Conservation (phyloP, 441 rosid species). For the Francoa sonchifolia region DNA sequence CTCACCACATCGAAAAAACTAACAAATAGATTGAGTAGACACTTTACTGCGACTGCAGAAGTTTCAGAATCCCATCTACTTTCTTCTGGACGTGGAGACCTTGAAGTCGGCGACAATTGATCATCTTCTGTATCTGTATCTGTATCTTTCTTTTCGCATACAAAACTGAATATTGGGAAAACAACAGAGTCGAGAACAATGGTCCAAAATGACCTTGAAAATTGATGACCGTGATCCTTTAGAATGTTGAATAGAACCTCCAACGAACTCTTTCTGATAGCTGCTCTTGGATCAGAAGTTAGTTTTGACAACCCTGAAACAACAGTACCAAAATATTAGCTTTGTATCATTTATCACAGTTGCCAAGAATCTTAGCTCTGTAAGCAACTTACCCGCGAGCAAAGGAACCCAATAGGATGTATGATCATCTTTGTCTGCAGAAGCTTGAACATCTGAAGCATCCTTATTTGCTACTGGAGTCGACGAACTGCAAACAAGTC, state of each 20-base stretch:
- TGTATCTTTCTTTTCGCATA: conserved; percentile 33
- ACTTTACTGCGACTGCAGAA: conserved; percentile 50
- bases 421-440: conserved; percentile 58
- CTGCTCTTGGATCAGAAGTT: conserved; percentile 69
- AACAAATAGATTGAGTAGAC: conserved; percentile 67
- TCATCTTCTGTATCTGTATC: conserved; percentile 44
- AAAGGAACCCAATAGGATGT: conserved; percentile 85
- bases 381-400: conserved; percentile 58
- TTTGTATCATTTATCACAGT: neutral
- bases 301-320: conserved; percentile 75
- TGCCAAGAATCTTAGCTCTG: conserved; percentile 6
- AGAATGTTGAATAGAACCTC: conserved; percentile 90
- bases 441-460: conserved; percentile 27
- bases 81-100: conserved; percentile 36
- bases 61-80: conserved; percentile 76
- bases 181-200: conserved; percentile 48
- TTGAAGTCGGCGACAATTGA: conserved; percentile 24
- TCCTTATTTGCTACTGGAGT: conserved; percentile 24
- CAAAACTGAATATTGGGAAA: conserved; percentile 51
- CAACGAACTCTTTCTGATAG: conserved; percentile 78
- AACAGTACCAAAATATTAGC: conserved; percentile 3
- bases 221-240: conserved; percentile 92
- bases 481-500: conserved; percentile 50
- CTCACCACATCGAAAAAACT: conserved; percentile 43
- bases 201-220: conserved; percentile 59